Evolutionary conservation across 352 stramenopile species (phyloP), one percentile per base, ranked within the genome.

Genomic region (Blastocystis sp.): DNA sequence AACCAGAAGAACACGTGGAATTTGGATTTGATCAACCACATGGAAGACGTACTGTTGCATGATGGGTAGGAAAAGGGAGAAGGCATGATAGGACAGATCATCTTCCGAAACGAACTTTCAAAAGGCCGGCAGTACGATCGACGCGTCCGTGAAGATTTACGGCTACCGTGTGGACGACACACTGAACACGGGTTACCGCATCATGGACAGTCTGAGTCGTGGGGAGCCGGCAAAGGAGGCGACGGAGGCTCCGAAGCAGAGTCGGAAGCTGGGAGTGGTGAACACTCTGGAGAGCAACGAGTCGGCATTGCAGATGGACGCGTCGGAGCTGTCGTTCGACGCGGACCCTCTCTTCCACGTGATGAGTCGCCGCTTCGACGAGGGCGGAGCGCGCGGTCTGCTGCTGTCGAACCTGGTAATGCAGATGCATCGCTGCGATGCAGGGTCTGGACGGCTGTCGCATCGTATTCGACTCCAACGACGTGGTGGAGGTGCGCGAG

Each of bases 61-160:
- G 54, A 44, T 71, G 27, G 14, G 54, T 84, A 27, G 18, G 32
- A 76, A 48, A 54, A 75, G 3, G 14, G 8, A 11, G 21, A 71
- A 34, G 32, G 78, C 11, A 84, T 51, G n/a, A 24, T 9, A n/a
- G n/a, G n/a, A n/a, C 75, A 84, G 73, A 29, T 9, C 32, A 16
- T 71, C 69, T 56, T 29, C 24, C 16, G 73, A 69, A 46, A 76
- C 48, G 14, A 98, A 98, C 87, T 98, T 98, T 87, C 94, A 97
- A 81, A 97, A 97, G 84, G 95, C 95, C 38, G 96, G 92, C 81
- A 98, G 94, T 87, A 97, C 95, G 18, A 87, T 98, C 21, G 95
- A 98, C 88, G 95, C 95, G 0, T 97, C 92, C 86, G 94, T 98
- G 29, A 98, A 98, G 88, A 98, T 98, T 85, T 98, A 98, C 88